Percentiles rank a stretch among this genome's conserved stretches.
Evolutionary conservation across 768 basidiomycete genomes (phyloP).

Genomic region (Trametes coccinea): DNA sequence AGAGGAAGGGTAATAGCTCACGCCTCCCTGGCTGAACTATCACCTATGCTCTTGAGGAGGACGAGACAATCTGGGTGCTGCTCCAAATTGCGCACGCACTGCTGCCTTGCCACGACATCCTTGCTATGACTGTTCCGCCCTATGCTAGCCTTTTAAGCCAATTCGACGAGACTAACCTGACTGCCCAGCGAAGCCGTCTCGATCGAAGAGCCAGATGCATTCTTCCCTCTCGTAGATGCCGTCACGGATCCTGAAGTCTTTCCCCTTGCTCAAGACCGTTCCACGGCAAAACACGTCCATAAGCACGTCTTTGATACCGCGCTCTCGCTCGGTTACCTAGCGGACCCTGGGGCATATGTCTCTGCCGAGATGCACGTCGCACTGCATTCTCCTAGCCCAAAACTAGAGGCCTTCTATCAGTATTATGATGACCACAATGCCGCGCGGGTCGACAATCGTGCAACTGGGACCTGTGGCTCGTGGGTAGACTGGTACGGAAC

Average conservation of each 20-base stretch:
- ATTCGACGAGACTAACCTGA: background rate
- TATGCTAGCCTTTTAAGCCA: no score
- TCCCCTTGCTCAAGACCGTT: slow-evolving; percentile 32
- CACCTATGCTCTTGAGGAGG: no score
- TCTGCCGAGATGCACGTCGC: slow-evolving; percentile 73
- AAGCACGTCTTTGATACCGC: slow-evolving; percentile 54
- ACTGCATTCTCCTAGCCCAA: slow-evolving; percentile 76
- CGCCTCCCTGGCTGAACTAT: no score
- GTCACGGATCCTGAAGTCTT: slow-evolving; percentile 54
- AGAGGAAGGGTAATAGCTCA: background rate
- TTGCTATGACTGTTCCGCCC: no score
- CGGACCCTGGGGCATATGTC: slow-evolving; percentile 50
- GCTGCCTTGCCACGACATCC: no score
- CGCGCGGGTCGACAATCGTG: slow-evolving; percentile 29
- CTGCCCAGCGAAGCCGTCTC: slow-evolving; percentile 76
- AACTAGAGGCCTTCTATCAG: slow-evolving; percentile 81
- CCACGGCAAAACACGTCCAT: slow-evolving; percentile 54
- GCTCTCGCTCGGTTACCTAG: slow-evolving; percentile 46
- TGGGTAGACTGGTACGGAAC: slow-evolving; percentile 88
- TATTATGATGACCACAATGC: slow-evolving; percentile 51
- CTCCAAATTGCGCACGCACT: no score
- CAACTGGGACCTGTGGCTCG: slow-evolving; percentile 51
- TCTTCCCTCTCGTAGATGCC: slow-evolving; percentile 75
- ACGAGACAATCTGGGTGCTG: no score
- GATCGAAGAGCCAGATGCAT: slow-evolving; percentile 67